Base-by-base conservation (phyloP, 495 filamentous ascomycete genomes). In the Cudoniella acicularis region DNA sequence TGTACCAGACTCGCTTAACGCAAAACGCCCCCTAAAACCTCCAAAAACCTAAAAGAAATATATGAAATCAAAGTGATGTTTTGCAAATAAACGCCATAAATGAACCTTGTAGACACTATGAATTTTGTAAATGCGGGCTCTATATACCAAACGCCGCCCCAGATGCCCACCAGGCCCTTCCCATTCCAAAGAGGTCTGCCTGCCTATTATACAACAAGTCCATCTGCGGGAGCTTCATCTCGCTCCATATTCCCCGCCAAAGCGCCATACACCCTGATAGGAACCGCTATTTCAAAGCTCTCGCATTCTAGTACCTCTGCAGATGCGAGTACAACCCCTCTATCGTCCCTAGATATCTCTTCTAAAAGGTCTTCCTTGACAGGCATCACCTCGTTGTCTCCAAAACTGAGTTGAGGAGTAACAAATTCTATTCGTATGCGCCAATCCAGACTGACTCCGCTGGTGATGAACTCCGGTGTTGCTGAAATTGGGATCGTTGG, bases 381-480 rank as follows among this genome's bases (percentile, higher is more conserved):
- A 30, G 49, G 59, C 11, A 36, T 55, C 16, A 53, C 24, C 16
- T 60, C 58, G 21, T 45, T 26, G 10, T 54, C 56, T 22, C 30
- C 60, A 60, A 42, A 26, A 50, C 54, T 20, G 49, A 80, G 57
- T 59, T 81, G 56, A 62, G 87, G 73, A 57, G 90, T 89, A 10
- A 96, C 88, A 70, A 98, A 97, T 72, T 98, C 92, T 52, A 98
- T 81, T 1, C 88, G 75, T 10, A 98, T 70, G 71, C 85, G 87
- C 94, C 94, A 98, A 60, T 88, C 87, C 27, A 92, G 74, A 57
- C 83, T 87, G 1, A 98, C 83, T 2, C 90, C 92, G 49, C 82
- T 93, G 1, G 94, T 98, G 10, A 91, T 78, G 65, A 98, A 94
- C 50, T 91, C 88, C 0, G 94, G 95, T 8, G 91, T 96, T 9